Conservation (phyloP, 2,329 filamentous ascomycete genomes). For the Sclerotinia minor region DNA sequence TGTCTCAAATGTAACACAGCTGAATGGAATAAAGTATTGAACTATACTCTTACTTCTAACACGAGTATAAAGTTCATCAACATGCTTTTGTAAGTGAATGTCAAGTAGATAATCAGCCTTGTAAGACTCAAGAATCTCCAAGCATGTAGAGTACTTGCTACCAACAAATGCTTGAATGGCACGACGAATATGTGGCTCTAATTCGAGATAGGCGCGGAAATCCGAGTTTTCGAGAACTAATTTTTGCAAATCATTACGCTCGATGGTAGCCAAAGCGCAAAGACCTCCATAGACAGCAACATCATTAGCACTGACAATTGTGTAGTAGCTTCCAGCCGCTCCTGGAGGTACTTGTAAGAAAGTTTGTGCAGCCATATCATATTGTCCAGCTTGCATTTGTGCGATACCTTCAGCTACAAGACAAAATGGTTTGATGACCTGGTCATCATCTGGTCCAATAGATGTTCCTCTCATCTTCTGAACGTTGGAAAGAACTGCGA, state of each 20-base stretch:
- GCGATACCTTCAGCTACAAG: constrained; percentile 62
- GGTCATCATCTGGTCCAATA: constrained; percentile 47
- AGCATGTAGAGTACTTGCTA: constrained; percentile 82
- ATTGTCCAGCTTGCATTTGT: constrained; percentile 57
- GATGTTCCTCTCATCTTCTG: constrained; percentile 63
- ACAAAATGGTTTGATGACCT: constrained; percentile 51
- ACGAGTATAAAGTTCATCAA: constrained; percentile 66
- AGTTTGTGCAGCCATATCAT: constrained; percentile 65
- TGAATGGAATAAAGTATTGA: constrained; percentile 90
- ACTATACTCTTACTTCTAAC: constrained; percentile 91
- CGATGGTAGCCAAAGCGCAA: constrained; percentile 86
- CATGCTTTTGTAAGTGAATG: constrained; percentile 75
- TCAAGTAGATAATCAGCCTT: constrained; percentile 87
- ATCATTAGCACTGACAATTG: constrained; percentile 80
- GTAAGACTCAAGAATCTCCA: constrained; percentile 79
- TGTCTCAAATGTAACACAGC: constrained; percentile 76
- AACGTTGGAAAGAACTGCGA: constrained; percentile 62
- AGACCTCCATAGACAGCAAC: constrained; percentile 90
- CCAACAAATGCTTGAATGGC: constrained; percentile 88
- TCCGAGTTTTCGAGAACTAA: constrained; percentile 75
- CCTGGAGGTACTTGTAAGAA: constrained; percentile 53
- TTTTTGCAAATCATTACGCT: constrained; percentile 70
- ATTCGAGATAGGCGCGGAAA: constrained; percentile 86
- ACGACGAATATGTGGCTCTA: constrained; percentile 91
- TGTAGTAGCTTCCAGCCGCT: constrained; percentile 60